A percentile compares a stretch with the other conserved stretches of the same genome.
Evolutionary conservation across 768 basidiomycete species (phyloP).

Genomic region (Boletus pseudopeckii): DNA sequence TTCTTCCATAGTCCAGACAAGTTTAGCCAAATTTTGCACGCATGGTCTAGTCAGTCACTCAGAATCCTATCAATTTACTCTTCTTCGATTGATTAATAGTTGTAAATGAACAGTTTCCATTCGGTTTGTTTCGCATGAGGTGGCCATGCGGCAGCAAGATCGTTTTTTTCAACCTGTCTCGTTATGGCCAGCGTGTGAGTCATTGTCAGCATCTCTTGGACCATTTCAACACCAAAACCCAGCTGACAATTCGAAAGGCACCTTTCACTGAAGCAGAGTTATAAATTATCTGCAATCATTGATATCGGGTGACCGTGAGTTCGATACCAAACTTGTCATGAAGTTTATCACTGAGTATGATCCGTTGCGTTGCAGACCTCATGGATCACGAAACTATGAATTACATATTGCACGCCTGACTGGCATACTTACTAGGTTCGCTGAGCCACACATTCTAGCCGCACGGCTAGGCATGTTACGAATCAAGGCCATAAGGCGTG

Average conservation of each 20-base stretch:
- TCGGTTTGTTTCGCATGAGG: slow-evolving; percentile 3
- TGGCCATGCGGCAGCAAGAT: neutral
- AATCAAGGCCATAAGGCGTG: neutral
- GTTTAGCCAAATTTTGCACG: neutral
- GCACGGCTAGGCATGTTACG: neutral
- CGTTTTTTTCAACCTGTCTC: no score
- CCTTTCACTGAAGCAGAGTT: neutral
- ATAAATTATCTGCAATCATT: neutral
- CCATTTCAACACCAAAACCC: neutral
- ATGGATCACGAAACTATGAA: slow-evolving; percentile 6
- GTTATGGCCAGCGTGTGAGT: neutral
- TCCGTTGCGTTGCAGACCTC: neutral
- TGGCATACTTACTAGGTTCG: neutral
- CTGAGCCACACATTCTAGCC: neutral
- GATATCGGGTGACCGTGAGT: no score
- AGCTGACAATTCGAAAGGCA: neutral
- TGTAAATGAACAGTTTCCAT: neutral
- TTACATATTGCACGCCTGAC: slow-evolving; percentile 1
- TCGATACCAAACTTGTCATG: neutral
- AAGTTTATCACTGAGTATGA: neutral
- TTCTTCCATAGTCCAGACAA: neutral
- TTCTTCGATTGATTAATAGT: neutral
- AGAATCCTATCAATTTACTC: neutral
- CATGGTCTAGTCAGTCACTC: neutral
- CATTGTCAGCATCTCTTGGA: neutral